These are phyloP conservation scores for Terana coerulea DNA, from an alignment of 768 basidiomycete species.

Conservation along the genomic window DNA sequence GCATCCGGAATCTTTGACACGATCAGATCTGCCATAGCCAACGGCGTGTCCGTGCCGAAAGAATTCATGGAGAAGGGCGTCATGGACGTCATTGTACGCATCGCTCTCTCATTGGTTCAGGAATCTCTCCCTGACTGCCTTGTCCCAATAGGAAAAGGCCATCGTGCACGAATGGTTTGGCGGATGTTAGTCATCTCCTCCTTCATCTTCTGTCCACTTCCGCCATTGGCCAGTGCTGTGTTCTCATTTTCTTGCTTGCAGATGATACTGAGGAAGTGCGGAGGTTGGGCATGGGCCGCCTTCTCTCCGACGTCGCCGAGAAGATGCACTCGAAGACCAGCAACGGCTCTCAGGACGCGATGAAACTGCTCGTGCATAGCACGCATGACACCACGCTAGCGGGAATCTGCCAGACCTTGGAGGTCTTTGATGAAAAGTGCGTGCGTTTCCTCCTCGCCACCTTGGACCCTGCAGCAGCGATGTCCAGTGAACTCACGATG, in stretches of 20 bases:
- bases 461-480: no score
- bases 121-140: background rate
- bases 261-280: constrained; percentile 75
- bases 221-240: no score
- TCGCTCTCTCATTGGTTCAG: background rate
- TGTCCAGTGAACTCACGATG: background rate
- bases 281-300: constrained; percentile 71
- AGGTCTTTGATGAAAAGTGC: constrained; percentile 69
- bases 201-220: background rate
- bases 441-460: constrained; percentile 15
- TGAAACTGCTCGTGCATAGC: constrained; percentile 65
- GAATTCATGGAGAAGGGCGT: constrained; percentile 67
- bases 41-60: constrained; percentile 65
- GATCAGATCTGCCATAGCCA: constrained; percentile 67
- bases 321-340: constrained; percentile 60
- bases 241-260: constrained; percentile 24
- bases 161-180: constrained; percentile 79
- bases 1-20: constrained; percentile 77
- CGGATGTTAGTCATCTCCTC: constrained; percentile 34
- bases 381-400: constrained; percentile 75
- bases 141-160: constrained; percentile 52
- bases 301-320: constrained; percentile 58
- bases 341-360: constrained; percentile 40
- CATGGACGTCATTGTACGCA: constrained; percentile 53
- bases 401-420: constrained; percentile 57